phyloP scores from a whole-genome alignment of 2,329 filamentous ascomycete genomes.

The Scolecobasidium constrictum region DNA sequence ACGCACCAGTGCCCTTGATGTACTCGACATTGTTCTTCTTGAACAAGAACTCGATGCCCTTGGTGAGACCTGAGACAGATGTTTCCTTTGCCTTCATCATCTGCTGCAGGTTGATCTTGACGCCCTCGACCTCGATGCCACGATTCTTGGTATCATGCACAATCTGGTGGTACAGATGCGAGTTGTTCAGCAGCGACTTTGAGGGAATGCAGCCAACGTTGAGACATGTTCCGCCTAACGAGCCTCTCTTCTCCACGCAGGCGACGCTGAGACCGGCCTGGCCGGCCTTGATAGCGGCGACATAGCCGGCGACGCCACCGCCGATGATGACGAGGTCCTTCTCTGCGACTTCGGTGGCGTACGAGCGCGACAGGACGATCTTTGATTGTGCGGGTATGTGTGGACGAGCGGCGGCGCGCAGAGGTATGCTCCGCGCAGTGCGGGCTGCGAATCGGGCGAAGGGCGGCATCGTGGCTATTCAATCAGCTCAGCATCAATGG shows the following conservation, averaged over 20 bases:
- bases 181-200: constrained; percentile 99
- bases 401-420: not conserved
- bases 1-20: constrained; percentile 83
- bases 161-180: constrained; percentile 93
- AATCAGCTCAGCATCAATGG: not conserved
- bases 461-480: not conserved
- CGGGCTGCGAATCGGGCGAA: not conserved
- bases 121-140: constrained; percentile 93
- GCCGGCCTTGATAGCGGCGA: constrained; percentile 96
- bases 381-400: not conserved
- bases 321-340: constrained; percentile 97
- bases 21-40: constrained; percentile 99
- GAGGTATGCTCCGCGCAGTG: not conserved
- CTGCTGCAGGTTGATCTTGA: constrained; percentile 86
- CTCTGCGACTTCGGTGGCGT: constrained; percentile 51
- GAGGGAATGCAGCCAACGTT: constrained; percentile 99
- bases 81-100: constrained; percentile 99
- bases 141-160: constrained; percentile 94
- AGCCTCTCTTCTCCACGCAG: constrained; percentile 96
- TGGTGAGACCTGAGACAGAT: constrained; percentile 79
- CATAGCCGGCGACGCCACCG: constrained; percentile 95
- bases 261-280: constrained; percentile 83
- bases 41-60: constrained; percentile 94
- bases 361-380: constrained; percentile 1
- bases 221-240: constrained; percentile 90